Percentiles rank a stretch among this genome's conserved stretches.
These are phyloP conservation scores for Barbarea vulgaris DNA, from an alignment of 345 rosid species.

Conservation along the genomic window DNA sequence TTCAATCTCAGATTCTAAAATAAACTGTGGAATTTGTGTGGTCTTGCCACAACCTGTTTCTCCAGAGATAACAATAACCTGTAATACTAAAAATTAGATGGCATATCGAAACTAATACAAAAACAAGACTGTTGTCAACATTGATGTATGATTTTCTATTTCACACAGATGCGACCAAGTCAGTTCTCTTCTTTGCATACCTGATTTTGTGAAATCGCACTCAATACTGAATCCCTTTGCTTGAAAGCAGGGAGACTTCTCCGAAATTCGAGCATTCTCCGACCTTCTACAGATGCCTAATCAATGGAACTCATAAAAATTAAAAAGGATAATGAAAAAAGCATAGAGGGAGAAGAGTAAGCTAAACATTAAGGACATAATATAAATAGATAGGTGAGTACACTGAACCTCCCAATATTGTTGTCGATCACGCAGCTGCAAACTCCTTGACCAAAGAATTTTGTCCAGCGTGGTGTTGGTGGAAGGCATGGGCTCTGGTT, in stretches of 20 bases:
- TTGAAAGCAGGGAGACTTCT: slow-evolving; percentile 77
- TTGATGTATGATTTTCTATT: neutral
- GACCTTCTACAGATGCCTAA: slow-evolving; percentile 75
- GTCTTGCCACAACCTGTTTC: slow-evolving; percentile 99
- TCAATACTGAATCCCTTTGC: slow-evolving; percentile 68
- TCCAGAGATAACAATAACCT: slow-evolving; percentile 88
- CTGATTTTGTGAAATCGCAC: slow-evolving; percentile 71
- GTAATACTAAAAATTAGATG: slow-evolving; percentile 24
- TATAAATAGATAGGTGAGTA: slow-evolving; percentile 9
- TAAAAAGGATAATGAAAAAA: slow-evolving; percentile 14
- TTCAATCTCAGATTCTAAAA: slow-evolving; percentile 77
- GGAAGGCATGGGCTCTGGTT: slow-evolving; percentile 56
- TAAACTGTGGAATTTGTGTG: slow-evolving; percentile 94
- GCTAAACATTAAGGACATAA: neutral
- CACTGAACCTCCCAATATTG: slow-evolving; percentile 72
- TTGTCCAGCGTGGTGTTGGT: slow-evolving; percentile 55
- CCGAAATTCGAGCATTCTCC: slow-evolving; percentile 65
- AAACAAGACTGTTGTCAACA: neutral
- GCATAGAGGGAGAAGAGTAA: slow-evolving; percentile 2
- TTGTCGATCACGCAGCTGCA: slow-evolving; percentile 68
- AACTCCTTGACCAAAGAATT: slow-evolving; percentile 56
- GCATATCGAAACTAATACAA: slow-evolving; percentile 10
- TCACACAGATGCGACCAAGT: slow-evolving; percentile 11
- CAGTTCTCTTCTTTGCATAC: slow-evolving; percentile 39
- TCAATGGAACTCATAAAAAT: neutral